Conservation (phyloP, 2,329 filamentous ascomycete genomes). For the Botrytis aclada region DNA sequence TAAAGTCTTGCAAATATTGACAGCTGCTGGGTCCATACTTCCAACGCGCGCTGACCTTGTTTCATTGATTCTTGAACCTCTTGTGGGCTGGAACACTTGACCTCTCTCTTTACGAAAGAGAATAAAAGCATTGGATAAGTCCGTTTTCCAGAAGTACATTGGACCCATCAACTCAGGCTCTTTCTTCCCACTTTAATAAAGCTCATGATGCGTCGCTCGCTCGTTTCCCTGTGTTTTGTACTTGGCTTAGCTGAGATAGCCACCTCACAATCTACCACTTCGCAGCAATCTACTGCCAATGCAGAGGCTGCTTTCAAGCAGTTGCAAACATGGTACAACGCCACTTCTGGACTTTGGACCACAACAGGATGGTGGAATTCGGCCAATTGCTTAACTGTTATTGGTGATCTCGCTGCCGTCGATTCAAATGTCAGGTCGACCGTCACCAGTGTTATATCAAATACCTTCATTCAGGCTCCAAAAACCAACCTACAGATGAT, state of each 20-base stretch:
- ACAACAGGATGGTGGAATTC: conserved; percentile 71
- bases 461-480: conserved; percentile 40
- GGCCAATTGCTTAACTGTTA: conserved; percentile 61
- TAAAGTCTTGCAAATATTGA: neutral
- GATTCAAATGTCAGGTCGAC: conserved; percentile 38
- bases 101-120: neutral
- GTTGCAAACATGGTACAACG: conserved; percentile 62
- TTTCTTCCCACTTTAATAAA: neutral
- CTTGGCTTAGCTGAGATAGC: conserved; percentile 12
- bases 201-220: conserved; percentile 11
- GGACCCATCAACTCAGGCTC: neutral
- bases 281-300: conserved; percentile 25
- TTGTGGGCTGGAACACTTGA: neutral
- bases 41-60: neutral
- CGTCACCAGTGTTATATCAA: conserved; percentile 43
- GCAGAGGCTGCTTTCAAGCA: conserved; percentile 40
- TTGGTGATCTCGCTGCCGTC: conserved; percentile 49
- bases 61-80: neutral
- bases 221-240: neutral
- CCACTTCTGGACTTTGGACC: conserved; percentile 59
- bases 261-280: conserved; percentile 20
- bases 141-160: neutral
- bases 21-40: neutral
- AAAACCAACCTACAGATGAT: conserved; percentile 31
- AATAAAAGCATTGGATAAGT: neutral